Base-by-base conservation (phyloP, 495 filamentous ascomycete species). In the Letharia columbiana region DNA sequence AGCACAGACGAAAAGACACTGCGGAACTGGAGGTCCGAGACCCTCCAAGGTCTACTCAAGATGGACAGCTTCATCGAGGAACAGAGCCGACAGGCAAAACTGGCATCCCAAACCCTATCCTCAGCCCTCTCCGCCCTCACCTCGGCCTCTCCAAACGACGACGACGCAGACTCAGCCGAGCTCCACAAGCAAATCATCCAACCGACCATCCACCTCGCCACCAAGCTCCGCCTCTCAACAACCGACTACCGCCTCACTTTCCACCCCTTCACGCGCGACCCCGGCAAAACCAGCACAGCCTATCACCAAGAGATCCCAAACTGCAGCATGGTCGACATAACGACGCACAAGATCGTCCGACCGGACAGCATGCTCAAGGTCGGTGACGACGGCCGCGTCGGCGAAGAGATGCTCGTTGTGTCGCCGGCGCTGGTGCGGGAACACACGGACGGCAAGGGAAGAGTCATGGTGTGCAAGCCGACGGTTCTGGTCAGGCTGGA, bases 1-100 rank as follows among this genome's bases (percentile, higher is more conserved):
- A 1, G 4, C 31, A 33, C 45, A 71, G 71, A 72, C 33, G 45
- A 64, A 12, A 62, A 61, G 20, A 70, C 68, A 4, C 57, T 70
- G 11, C 66, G 57, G 15, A 67, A 69, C 23, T 70, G 66, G 66
- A 56, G 68, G 20, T 68, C 68, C 33, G 71, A 72, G 50, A 69
- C 71, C 50, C 71, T 72, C 6, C 62, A 42, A 37, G 66, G 49
- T 0, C 61, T 72, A 0, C 58, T 66, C n/a, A 58, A 69, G 13
- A 69, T 69, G 61, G 28, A 20, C 2, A 45, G 15, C 4, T 72
- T 72, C 58, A 41, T 44, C 33, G 41, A 50, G 1, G 66, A 69
- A 33, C 71, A 72, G 37, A n/a, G 47, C 35, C 66, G 56, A 4
- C 66, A 66, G 28, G 63, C 66, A 5, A 13, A 47, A 39, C 12